Base-by-base conservation (phyloP, 305 asterid genomes). In the Plantago rigida region DNA sequence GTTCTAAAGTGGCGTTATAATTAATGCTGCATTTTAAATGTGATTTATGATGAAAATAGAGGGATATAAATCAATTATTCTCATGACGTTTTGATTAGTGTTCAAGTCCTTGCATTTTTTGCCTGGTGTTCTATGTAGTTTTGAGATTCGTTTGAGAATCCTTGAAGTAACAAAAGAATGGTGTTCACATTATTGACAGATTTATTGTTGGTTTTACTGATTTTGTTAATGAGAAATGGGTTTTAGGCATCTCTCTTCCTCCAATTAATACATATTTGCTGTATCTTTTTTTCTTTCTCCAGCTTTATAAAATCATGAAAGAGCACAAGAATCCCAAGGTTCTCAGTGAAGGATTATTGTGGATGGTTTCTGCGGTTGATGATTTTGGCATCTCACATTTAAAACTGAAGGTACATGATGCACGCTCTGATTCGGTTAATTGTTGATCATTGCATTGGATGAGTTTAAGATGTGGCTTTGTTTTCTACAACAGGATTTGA, bases 251-350 rank as follows among this genome's bases (percentile, higher is more conserved):
- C 54, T 46, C 46, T 47, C 11, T 41, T 69, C 24, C 29, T 13
- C 7, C 28, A 47, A 24, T 47, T 6, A 14, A 48, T 15, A 45
- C 56, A n/a, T 19, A 12, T 63, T 41, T 44, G 52, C 65, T 74
- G 61, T 56, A 64, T 59, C 49, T 51, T 66, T 51, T 15, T 24
- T 13, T 53, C 62, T 61, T 56, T 22, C 56, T 74, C 60, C 82
- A 93, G 99, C 84, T 90, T 57, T 85, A 76, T 80, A 93, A 82
- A 77, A 87, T 89, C 66, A 84, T 87, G 95, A 93, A 93, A 79
- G 97, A 93, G 79, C 99, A 93, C 81, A 93, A 93, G 80, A 93
- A 93, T 71, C 99, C 99, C 48, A 94, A 94, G 75, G 97, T 94
- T 73, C 95, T 94, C 13, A 94, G 97, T 67, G 97, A 94, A 79